Percentiles rank a stretch among this genome's conserved stretches.
phyloP scores from a whole-genome alignment of 31 red algal genomes.

The Asparagopsis taxiformis region DNA sequence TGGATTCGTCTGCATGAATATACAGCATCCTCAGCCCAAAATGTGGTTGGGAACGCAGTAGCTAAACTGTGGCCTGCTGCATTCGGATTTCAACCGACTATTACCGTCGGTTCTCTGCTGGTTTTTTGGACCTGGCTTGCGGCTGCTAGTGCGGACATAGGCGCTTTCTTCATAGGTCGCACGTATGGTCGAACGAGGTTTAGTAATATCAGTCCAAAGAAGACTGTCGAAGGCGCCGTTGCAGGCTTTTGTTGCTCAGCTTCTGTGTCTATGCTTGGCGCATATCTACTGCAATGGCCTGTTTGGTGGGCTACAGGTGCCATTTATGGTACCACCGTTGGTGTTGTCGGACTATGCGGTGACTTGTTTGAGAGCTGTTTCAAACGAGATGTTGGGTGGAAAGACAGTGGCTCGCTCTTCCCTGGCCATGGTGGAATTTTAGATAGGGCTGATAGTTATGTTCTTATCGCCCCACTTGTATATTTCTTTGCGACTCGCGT shows the following conservation, averaged over 20 bases:
- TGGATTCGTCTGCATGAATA: slow-evolving; percentile 73
- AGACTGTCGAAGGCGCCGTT: slow-evolving; percentile 93
- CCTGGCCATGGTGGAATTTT: slow-evolving; percentile 97
- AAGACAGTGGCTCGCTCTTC: slow-evolving; percentile 84
- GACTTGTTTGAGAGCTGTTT: slow-evolving; percentile 91
- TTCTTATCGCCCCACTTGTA: slow-evolving; percentile 82
- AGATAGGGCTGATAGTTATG: slow-evolving; percentile 88
- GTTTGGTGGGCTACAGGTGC: slow-evolving; percentile 91
- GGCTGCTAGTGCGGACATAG: slow-evolving; percentile 77
- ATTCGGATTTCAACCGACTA: slow-evolving; percentile 36
- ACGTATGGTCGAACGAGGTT: slow-evolving; percentile 70
- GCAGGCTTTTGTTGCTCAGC: slow-evolving; percentile 79
- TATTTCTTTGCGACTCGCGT: slow-evolving; percentile 85
- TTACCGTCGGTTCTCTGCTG: slow-evolving; percentile 71
- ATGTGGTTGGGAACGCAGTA: slow-evolving; percentile 26
- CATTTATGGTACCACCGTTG: slow-evolving; percentile 79
- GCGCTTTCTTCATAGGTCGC: slow-evolving; percentile 88
- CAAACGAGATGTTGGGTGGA: slow-evolving; percentile 95
- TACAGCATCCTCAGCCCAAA: slow-evolving; percentile 7
- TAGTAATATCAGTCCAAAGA: slow-evolving; percentile 79
- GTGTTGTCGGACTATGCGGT: slow-evolving; percentile 88
- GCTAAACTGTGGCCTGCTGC: slow-evolving; percentile 46
- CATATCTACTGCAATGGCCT: slow-evolving; percentile 84
- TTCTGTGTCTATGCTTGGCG: slow-evolving; percentile 65
- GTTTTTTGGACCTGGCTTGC: slow-evolving; percentile 96